Base-by-base conservation (phyloP, 1,139 yeast genomes). In the Scheffersomyces segobiensis region DNA sequence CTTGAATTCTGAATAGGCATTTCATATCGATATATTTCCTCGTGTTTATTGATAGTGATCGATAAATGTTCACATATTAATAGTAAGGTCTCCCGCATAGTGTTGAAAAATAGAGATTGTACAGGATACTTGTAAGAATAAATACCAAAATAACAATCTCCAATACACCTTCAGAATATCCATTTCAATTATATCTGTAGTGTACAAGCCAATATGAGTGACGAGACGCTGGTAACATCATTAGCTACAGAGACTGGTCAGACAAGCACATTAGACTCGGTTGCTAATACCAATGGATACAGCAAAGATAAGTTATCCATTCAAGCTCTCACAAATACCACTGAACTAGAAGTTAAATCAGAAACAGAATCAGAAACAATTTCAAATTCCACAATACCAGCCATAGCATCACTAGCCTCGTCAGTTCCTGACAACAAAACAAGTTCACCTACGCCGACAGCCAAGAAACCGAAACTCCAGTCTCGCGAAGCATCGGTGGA, bases 401-500 rank as follows among this genome's bases (percentile, higher is more conserved):
- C 42, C 17, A 32, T 32, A 10, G 42, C 42, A 3, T 32, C 42
- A 10, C 8, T 32, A 12, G 42, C 42, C 8, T 7, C 42, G 12
- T 7, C 42, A 7, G 42, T 32, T 10, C 42, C 42, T 10, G 42
- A 32, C 42, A 32, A 32, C 17, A 32, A 32, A 8, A 17, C 42
- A 14, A 32, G 42, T 17, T 32, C 42, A 12, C 42, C 42, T 49
- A 46, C 50, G n/a, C 49, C 55, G 55, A 46, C 55, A 42, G 51
- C 24, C 57, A 54, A 48, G 20, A 49, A 22, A 53, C 48, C 46
- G 22, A 53, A 48, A 48, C 50, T 48, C 18, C 46, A 46, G 6
- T 55, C 56, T 6, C 52, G 56, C n/a, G 63, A 59, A 18, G 47
- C 52, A 5, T 51, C 56, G 2, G 61, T 57, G 8, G 60, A 56